phyloP scores from a whole-genome alignment of 257 asterid genomes.

The Coffea canephora region DNA sequence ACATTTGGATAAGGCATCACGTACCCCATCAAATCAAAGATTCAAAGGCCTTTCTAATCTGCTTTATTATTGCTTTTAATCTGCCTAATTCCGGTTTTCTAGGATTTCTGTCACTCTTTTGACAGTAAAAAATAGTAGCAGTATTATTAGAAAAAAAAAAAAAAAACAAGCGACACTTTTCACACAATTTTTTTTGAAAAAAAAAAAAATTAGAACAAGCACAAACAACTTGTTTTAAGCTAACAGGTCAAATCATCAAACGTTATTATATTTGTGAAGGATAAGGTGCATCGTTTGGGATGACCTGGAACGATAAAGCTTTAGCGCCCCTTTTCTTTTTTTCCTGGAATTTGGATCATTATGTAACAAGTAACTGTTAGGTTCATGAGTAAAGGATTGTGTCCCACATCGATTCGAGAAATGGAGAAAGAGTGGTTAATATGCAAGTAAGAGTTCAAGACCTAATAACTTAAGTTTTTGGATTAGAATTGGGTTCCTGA shows the following conservation, averaged over 20 bases:
- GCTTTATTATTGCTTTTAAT: neutral
- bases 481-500: too few relatives aligned
- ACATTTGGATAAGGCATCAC: neutral
- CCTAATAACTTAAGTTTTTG: too few relatives aligned
- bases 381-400: too few relatives aligned
- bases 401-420: too few relatives aligned
- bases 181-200: neutral
- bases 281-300: neutral
- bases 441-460: too few relatives aligned
- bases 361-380: neutral
- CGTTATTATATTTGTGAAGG: neutral
- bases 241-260: neutral
- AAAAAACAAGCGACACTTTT: neutral
- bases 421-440: too few relatives aligned
- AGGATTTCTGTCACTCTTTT: neutral
- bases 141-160: too few relatives aligned
- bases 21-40: neutral
- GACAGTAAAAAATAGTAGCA: neutral
- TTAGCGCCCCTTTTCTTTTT: neutral
- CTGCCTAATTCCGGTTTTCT: neutral
- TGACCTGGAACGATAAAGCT: constrained; percentile 16
- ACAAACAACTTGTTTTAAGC: neutral
- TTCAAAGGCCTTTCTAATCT: neutral
- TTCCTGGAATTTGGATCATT: neutral
- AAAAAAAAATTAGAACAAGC: neutral